Evolutionary conservation across 1,284 basidiomycete genomes (phyloP).

Genomic region (Porogramme epimiltina): DNA sequence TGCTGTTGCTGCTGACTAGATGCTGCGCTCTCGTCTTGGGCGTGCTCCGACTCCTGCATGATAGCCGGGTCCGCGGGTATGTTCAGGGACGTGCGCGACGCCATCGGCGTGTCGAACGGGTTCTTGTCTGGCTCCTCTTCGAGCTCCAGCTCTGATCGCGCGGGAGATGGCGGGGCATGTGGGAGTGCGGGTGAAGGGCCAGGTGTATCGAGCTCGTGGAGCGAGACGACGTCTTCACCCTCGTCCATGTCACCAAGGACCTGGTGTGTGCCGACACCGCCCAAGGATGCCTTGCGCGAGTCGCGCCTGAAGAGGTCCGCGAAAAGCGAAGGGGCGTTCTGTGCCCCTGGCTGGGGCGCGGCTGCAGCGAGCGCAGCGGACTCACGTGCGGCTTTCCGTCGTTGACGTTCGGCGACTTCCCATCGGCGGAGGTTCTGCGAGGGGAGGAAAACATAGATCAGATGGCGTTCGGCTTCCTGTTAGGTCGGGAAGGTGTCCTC

Average conservation of each 20-base stretch:
- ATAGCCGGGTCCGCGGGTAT: constrained; percentile 37
- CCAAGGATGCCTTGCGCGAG: constrained; percentile 33
- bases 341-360: constrained; percentile 3
- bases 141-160: constrained; percentile 32
- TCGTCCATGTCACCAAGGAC: constrained; percentile 41
- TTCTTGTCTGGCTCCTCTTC: constrained; percentile 30
- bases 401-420: constrained; percentile 72
- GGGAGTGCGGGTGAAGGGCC: constrained; percentile 3
- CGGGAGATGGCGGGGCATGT: too few relatives aligned
- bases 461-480: too few relatives aligned
- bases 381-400: constrained; percentile 64
- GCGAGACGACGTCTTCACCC: constrained; percentile 46
- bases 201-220: constrained; percentile 51
- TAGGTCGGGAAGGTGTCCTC: too few relatives aligned
- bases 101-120: constrained; percentile 54
- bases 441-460: too few relatives aligned
- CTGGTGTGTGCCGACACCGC: constrained; percentile 37
- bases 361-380: constrained; percentile 33
- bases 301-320: constrained; percentile 50
- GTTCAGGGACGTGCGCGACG: constrained; percentile 46
- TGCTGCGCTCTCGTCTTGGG: constrained; percentile 14
- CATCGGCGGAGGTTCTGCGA: constrained; percentile 68
- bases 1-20: too few relatives aligned
- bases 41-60: constrained; percentile 31
- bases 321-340: constrained; percentile 47